Base-by-base conservation (phyloP, 2,329 filamentous ascomycete species). In the Xylaria multiplex region DNA sequence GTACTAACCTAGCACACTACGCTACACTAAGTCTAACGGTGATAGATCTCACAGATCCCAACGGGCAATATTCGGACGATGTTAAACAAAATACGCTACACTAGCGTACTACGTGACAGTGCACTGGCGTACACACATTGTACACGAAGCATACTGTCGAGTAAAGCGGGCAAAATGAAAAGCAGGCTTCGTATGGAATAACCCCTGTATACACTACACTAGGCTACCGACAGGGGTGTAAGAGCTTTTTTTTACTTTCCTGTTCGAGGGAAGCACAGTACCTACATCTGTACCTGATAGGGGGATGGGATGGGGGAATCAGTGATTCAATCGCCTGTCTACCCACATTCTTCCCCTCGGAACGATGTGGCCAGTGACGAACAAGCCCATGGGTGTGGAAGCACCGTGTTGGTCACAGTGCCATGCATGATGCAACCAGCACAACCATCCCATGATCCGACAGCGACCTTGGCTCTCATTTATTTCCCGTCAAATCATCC, bases 291-390 rank as follows among this genome's bases (percentile, higher is more conserved):
- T 48, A 45, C 46, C 49, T 55, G 63, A 68, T 68, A 68, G 66
- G 66, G 64, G 66, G 66, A 67, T 67, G 57, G n/a, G 22, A 35
- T 48, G 66, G 66, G 64, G 66, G 66, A 67, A 64, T 60, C 24
- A 30, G 43, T 48, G 53, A 55, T 30, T 9, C 19, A 24, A 14
- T 37, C 52, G 32, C 56, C 49, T 35, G 14, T 19, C 55, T 49
- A 24, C 35, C 62, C 49, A 52, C 30, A 43, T 55, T 64, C 49
- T 49, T 60, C 32, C 43, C 43, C 24, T 64, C 64, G 64, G 64
- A 59, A 64, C 64, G 19, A 59, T 56, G 45, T 49, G 50, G 43
- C 64, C 59, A 60, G 60, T 57, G 22, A 43, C 14, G 55, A 16
- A 27, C 59, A 37, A 66, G 56, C 66, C 66, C 66, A 45, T 40